Conservation (phyloP, 805 yeast genomes). For the Maudiozyma barnettii region DNA sequence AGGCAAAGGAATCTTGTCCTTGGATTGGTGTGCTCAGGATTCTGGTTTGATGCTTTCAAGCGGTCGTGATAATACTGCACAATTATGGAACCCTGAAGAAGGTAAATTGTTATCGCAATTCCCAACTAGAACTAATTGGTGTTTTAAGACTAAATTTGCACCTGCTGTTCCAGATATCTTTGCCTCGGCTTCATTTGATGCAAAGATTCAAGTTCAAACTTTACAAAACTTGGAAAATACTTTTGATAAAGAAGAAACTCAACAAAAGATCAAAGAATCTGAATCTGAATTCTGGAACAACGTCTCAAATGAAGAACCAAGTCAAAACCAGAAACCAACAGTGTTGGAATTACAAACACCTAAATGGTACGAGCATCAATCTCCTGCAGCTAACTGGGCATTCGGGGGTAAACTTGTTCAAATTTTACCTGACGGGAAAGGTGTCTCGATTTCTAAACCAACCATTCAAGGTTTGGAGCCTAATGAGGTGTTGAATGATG, state of each 20-base stretch:
- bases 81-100: conserved; percentile 80
- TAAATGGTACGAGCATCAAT: conserved; percentile 69
- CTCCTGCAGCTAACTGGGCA: conserved; percentile 66
- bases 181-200: conserved; percentile 83
- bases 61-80: conserved; percentile 83
- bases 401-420: conserved; percentile 84
- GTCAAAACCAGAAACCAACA: conserved; percentile 66
- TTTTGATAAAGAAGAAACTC: conserved; percentile 23
- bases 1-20: conserved; percentile 73
- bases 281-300: conserved; percentile 85
- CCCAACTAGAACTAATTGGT: conserved; percentile 91
- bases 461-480: conserved; percentile 32
- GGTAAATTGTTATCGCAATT: conserved; percentile 73
- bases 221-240: conserved; percentile 53
- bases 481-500: conserved; percentile 39
- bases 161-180: conserved; percentile 82
- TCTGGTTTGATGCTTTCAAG: conserved; percentile 71
- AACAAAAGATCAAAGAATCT: conserved; percentile 25
- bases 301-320: conserved; percentile 56
- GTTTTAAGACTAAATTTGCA: conserved; percentile 80
- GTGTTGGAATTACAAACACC: conserved; percentile 70
- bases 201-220: conserved; percentile 70
- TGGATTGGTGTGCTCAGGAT: conserved; percentile 91
- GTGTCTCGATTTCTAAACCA: conserved; percentile 31
- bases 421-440: conserved; percentile 36